These are phyloP conservation scores for Chytriomyces hyalinus DNA, from an alignment of 192 early-diverging fungal genomes.

Conservation along the genomic window DNA sequence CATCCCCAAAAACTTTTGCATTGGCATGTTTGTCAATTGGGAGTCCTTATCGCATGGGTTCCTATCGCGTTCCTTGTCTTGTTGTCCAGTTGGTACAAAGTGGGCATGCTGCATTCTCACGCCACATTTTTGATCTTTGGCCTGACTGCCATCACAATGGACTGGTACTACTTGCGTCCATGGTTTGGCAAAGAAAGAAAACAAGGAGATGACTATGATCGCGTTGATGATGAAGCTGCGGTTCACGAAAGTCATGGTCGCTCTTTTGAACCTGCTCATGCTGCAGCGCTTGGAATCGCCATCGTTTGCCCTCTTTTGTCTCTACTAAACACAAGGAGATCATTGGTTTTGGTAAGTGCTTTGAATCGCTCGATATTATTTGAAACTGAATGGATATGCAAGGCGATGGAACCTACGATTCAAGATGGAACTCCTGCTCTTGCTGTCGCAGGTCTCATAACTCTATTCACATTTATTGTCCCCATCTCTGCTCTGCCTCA, in stretches of 20 bases:
- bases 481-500: slow-evolving; percentile 1
- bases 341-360: neutral
- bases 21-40: slow-evolving; percentile 22
- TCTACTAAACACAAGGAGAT: neutral
- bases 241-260: neutral
- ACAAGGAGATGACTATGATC: slow-evolving; percentile 10
- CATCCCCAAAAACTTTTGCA: slow-evolving; percentile 13
- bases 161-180: neutral
- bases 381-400: no score
- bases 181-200: slow-evolving; percentile 22
- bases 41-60: slow-evolving; percentile 8
- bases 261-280: neutral
- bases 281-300: neutral
- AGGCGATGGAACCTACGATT: slow-evolving; percentile 12
- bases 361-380: no score
- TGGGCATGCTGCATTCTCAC: slow-evolving; percentile 15
- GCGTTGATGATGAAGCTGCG: neutral
- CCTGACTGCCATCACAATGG: neutral
- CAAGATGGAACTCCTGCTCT: slow-evolving; percentile 18
- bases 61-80: neutral
- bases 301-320: neutral
- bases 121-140: slow-evolving; percentile 3
- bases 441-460: neutral
- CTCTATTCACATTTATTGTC: slow-evolving; percentile 9
- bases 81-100: neutral